phyloP scores from a whole-genome alignment of 306 rosid genomes.

The Cucumis hystrix region DNA sequence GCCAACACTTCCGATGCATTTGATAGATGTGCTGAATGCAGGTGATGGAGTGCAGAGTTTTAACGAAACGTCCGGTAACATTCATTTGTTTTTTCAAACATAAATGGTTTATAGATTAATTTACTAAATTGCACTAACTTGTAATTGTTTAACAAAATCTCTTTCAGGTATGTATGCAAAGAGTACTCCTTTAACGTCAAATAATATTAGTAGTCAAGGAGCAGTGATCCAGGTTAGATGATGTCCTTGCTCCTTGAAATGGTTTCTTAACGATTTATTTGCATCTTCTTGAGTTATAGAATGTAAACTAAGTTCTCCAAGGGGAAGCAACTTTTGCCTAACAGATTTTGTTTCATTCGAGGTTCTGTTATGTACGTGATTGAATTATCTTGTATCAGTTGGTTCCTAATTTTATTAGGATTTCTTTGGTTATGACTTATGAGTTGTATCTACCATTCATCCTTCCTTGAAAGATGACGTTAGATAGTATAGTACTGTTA shows the following conservation, averaged over 20 bases:
- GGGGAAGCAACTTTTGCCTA: neutral
- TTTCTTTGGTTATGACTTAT: neutral
- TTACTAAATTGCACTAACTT: neutral
- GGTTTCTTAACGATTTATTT: neutral
- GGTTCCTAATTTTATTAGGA: neutral
- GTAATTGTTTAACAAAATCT: slow-evolving; percentile 3
- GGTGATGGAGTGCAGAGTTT: slow-evolving; percentile 47
- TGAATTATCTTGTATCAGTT: neutral
- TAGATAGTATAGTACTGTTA: too few relatives aligned
- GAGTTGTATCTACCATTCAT: too few relatives aligned
- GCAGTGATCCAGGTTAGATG: slow-evolving; percentile 56
- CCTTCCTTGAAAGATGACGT: too few relatives aligned
- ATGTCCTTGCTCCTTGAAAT: slow-evolving; percentile 10
- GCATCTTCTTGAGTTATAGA: neutral
- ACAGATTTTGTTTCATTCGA: neutral
- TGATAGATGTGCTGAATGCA: slow-evolving; percentile 49
- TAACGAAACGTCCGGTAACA: slow-evolving; percentile 45
- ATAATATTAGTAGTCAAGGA: slow-evolving; percentile 45
- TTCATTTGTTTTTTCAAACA: slow-evolving; percentile 14
- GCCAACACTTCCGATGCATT: slow-evolving; percentile 72
- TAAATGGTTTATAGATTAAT: slow-evolving; percentile 5
- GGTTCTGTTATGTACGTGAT: neutral
- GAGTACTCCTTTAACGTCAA: slow-evolving; percentile 45
- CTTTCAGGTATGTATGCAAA: slow-evolving; percentile 52
- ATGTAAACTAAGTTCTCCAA: neutral